Base-by-base conservation (phyloP, 208 protist species). In the Acanthamoeba healyi region DNA sequence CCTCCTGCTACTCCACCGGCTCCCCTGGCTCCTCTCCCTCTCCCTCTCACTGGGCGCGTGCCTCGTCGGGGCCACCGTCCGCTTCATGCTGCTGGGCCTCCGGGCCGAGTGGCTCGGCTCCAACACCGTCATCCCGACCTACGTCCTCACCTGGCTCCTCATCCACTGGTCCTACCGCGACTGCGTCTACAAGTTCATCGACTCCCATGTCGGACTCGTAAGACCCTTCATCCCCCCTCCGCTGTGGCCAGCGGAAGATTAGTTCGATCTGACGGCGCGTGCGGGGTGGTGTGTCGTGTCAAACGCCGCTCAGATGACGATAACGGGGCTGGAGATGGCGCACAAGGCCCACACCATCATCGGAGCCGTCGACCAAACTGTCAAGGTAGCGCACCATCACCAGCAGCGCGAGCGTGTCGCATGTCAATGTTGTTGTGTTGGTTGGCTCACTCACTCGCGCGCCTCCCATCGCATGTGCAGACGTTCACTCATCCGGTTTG, bases 261-360 rank as follows among this genome's bases (percentile, higher is more conserved):
- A n/a, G n/a, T n/a, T n/a, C n/a, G n/a, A n/a, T n/a, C n/a, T n/a
- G n/a, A n/a, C n/a, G n/a, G n/a, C n/a, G n/a, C n/a, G n/a, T n/a
- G n/a, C n/a, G n/a, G n/a, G n/a, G n/a, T n/a, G n/a, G n/a, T n/a
- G n/a, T n/a, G n/a, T n/a, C 7, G 56, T 63, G 15, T 24, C 6
- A n/a, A 10, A 54, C 49, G 49, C 22, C 10, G 56, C 17, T 63
- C 61, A 79, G 70, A 14, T 46, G 17, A 38, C 6, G 34, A 19
- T 46, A 22, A 46, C 22, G 14, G 70, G 22, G 34, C 19, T 79
- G 36, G 70, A 79, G 36, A 79, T 79, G 70, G 36, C 46, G 6
- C 70, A 79, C 70, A 79, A 79, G 36, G 36, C 34, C 5, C 70
- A 38, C 36, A 79, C 70, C 38, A 79, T 79, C 38, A 46, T n/a